Evolutionary conservation across 116 monocot genomes (phyloP), one percentile per base, ranked within the genome.

Genomic region (Trichopus zeylanicus): DNA sequence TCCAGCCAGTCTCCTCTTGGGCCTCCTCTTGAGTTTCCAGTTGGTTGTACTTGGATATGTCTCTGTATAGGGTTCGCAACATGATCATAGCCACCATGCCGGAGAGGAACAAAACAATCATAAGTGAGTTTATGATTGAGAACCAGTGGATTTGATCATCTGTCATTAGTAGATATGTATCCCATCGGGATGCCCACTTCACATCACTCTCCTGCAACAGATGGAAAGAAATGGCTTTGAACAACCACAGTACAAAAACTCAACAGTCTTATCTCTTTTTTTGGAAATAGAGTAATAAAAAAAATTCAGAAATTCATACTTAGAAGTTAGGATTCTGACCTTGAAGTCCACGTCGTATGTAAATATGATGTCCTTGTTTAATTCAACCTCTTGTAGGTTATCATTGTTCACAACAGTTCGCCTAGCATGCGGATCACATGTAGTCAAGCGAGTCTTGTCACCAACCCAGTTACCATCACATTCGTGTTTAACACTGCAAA

Each of bases 1-100:
- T 93, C 93, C 93, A 94, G 9, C 93, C 93, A 18, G 82, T 94
- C 51, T 94, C 93, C 59, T 99, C 99, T 73, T 92, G 99, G 18
- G 99, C 99, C 59, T 99, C 99, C 72, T 92, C 99, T 74, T 92
- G 92, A 60, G 88, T 92, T 75, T 91, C 98, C 27, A 99, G 75
- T 53, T 99, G 91, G 67, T 99, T 99, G 76, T 99, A 99, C 67
- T 88, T 84, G 32, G 98, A 91, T 37, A 99, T 99, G 48, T 99
- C 98, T 18, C 92, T 64, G 65, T 88, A 99, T 10, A 99, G 67
- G 12, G 98, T 99, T 8, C 98, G 82, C 33, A 99, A 73, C 98
- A 99, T 99, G 70, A 99, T 99, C 99, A 99, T 99, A 26, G 99
- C 99, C 15, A 99, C 88, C 99, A 99, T 99, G 27, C 92, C 88